These are phyloP conservation scores for Papiliotrema flavescens DNA, from an alignment of 1,284 basidiomycete species.

Conservation along the genomic window DNA sequence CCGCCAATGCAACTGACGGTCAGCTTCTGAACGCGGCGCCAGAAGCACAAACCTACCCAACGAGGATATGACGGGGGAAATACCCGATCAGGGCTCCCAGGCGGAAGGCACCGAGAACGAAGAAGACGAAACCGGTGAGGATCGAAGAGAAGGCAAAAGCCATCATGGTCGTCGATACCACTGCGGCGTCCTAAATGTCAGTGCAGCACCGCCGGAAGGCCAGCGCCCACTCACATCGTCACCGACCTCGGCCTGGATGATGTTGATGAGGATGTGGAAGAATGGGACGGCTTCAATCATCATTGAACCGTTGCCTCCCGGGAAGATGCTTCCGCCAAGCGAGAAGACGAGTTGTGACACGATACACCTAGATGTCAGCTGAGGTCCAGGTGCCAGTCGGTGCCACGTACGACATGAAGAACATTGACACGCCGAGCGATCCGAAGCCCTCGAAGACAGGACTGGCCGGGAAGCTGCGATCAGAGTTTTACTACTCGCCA, in stretches of 20 bases:
- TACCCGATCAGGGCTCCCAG: constrained; percentile 88
- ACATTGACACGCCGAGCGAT: constrained; percentile 90
- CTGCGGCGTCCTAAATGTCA: constrained; percentile 53
- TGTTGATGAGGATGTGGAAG: constrained; percentile 84
- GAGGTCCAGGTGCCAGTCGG: neutral
- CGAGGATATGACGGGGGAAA: constrained; percentile 92
- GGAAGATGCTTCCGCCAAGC: constrained; percentile 80
- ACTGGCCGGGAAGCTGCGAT: constrained; percentile 71
- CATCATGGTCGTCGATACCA: constrained; percentile 86
- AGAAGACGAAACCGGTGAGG: constrained; percentile 85
- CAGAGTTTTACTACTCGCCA: neutral
- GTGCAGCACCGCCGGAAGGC: neutral
- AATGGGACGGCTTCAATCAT: constrained; percentile 99
- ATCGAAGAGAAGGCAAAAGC: constrained; percentile 85
- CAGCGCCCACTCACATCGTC: constrained; percentile 52
- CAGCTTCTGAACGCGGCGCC: neutral
- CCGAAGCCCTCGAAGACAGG: constrained; percentile 78
- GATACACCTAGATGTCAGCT: constrained; percentile 54
- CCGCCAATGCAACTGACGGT: constrained; percentile 80
- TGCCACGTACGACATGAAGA: constrained; percentile 69
- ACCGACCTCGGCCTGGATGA: constrained; percentile 70
- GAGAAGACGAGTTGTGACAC: constrained; percentile 83
- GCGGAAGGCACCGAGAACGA: constrained; percentile 75
- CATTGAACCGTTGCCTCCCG: constrained; percentile 88
- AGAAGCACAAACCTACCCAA: constrained; percentile 58